Evolutionary conservation across 2,329 filamentous ascomycete species (phyloP), one percentile per base, ranked within the genome.

Genomic region (Xylariaceae sp.): DNA sequence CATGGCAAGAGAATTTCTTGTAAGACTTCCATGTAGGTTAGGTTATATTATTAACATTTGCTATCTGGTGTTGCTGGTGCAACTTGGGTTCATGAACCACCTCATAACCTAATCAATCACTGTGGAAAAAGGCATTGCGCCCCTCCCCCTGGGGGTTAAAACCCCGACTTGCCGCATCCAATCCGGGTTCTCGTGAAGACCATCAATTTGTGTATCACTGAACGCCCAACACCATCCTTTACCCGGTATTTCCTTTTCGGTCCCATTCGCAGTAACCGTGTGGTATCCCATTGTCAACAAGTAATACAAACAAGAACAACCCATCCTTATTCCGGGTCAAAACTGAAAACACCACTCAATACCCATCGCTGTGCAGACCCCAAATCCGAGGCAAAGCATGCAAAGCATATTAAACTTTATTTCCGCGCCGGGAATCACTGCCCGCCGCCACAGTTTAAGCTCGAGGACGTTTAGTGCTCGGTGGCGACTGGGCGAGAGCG

Each of bases 401-500:
- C 11, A 24, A 24, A 24, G 21, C 21, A 24, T 24, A 11, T 6
- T 11, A 24, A 24, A 24, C 21, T 24, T 11, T 7, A 34, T 42
- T n/a, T 26, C 14, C 27, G 24, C 37, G n/a, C n/a, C n/a, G 42
- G 32, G 41, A 31, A 34, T 47, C 32, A 12, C 42, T 32, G 9
- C 40, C 36, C 34, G 38, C 28, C 19, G 30, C 24, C 39, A 43
- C 48, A 29, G 41, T 41, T 52, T 59, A 60, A 40, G 52, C 48
- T 50, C 58, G 57, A 33, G 54, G 56, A 31, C 58, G 58, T 46
- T 61, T 61, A 13, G 50, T 41, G 21, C 47, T 47, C 16, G 63
- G 53, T 17, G 55, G 51, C 21, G 51, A 49, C 31, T 54, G 49
- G 33, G 48, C 49, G 18, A 68, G 50, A 14, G 55, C 40, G 15